phyloP scores from a whole-genome alignment of 192 early-diverging fungal genomes.

The Coemansia aciculifera region DNA sequence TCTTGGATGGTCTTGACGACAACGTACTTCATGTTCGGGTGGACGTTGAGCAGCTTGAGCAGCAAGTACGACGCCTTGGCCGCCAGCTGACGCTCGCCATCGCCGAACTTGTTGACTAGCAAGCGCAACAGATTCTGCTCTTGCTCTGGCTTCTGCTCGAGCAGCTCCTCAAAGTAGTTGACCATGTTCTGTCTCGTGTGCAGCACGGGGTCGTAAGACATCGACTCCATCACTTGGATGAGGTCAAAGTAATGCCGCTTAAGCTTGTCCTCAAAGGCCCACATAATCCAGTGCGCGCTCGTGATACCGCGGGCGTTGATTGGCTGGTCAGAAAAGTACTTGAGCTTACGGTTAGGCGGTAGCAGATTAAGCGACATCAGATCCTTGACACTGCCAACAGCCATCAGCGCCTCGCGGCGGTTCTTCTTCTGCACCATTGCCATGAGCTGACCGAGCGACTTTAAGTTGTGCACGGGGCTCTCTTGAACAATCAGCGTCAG shows the following conservation, averaged over 20 bases:
- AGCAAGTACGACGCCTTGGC: constrained; percentile 81
- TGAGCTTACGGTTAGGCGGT: constrained; percentile 81
- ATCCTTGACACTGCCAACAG: constrained; percentile 88
- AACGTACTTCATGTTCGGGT: constrained; percentile 86
- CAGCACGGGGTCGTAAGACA: constrained; percentile 82
- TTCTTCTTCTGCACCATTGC: constrained; percentile 89
- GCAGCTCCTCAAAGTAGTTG: constrained; percentile 71
- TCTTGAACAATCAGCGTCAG: constrained; percentile 90
- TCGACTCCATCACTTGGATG: constrained; percentile 81
- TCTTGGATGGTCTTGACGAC: constrained; percentile 89
- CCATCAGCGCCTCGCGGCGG: constrained; percentile 81
- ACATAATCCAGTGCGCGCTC: constrained; percentile 77
- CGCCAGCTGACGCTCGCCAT: constrained; percentile 82
- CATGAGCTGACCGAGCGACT: constrained; percentile 73
- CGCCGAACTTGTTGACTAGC: constrained; percentile 95
- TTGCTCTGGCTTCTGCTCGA: constrained; percentile 89
- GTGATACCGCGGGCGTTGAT: constrained; percentile 61
- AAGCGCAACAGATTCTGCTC: constrained; percentile 92
- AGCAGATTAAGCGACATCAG: constrained; percentile 77
- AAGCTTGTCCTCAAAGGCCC: constrained; percentile 92
- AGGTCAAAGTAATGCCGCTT: constrained; percentile 92
- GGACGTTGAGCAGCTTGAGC: constrained; percentile 67
- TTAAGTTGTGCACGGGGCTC: constrained; percentile 81
- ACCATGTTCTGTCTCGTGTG: constrained; percentile 84
- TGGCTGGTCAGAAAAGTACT: constrained; percentile 92